Percentiles rank a stretch among this genome's conserved stretches.
Conservation (phyloP, 768 basidiomycete species). For the Exidia glandulosa region DNA sequence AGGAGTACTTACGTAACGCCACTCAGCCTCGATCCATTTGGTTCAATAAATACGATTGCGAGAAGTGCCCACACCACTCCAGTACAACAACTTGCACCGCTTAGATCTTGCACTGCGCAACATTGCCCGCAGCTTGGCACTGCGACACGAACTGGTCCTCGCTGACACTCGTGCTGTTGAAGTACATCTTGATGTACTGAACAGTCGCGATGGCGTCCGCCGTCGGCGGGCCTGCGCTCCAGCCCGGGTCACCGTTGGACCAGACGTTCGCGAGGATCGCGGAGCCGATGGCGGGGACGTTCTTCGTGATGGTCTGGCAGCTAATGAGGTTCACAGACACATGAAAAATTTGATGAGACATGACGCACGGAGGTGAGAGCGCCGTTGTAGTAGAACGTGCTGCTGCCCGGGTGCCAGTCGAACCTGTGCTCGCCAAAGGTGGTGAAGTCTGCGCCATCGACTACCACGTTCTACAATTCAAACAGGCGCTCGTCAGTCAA, state of each 20-base stretch:
- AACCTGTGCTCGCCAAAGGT: constrained; percentile 10
- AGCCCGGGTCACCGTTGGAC: constrained; percentile 8
- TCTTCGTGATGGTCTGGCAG: constrained; percentile 6
- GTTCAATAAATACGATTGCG: no score
- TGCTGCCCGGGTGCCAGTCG: constrained; percentile 8
- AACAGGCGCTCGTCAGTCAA: not conserved
- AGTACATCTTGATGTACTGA: constrained; percentile 10
- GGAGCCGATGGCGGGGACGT: constrained; percentile 4
- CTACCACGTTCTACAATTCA: not conserved
- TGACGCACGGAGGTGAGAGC: not conserved
- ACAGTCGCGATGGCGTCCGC: constrained; percentile 10
- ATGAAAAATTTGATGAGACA: not conserved
- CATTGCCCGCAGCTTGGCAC: constrained; percentile 6
- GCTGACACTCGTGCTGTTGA: constrained; percentile 8
- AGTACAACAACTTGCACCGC: not conserved
- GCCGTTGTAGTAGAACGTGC: constrained; percentile 6
- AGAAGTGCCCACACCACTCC: no score
- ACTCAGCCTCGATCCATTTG: no score
- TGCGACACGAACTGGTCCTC: constrained; percentile 4
- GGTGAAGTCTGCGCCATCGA: constrained; percentile 6
- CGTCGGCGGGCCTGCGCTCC: constrained; percentile 9
- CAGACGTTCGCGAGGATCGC: constrained; percentile 9
- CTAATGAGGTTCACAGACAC: not conserved
- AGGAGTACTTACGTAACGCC: no score
- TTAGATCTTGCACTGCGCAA: constrained; percentile 2